A percentile compares a stretch with the other conserved stretches of the same genome.
Conservation (phyloP, 1,284 basidiomycete species). For the Apiotrichum laibachii region DNA sequence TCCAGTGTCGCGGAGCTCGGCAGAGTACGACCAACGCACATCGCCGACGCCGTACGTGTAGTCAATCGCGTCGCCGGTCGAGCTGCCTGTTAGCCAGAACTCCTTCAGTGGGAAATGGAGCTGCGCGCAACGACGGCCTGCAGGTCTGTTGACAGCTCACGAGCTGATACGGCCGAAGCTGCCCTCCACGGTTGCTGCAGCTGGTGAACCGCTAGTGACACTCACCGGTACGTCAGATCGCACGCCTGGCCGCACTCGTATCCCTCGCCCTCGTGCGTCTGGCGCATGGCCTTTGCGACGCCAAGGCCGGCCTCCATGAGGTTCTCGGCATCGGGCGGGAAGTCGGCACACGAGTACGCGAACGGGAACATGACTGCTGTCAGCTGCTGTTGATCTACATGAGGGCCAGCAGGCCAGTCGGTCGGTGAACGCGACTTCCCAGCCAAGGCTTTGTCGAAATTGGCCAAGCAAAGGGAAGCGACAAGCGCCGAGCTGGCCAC, state of each 20-base stretch:
- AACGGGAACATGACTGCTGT: slow-evolving; percentile 62
- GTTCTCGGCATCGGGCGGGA: slow-evolving; percentile 75
- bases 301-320: slow-evolving; percentile 73
- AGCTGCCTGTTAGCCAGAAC: slow-evolving; percentile 20
- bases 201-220: slow-evolving; percentile 8
- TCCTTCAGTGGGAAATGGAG: neutral
- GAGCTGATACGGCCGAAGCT: no score
- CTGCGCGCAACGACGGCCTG: no score
- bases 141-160: no score
- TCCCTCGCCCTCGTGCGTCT: slow-evolving; percentile 58
- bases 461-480: no score
- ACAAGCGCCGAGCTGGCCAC: no score
- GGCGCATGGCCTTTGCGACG: slow-evolving; percentile 62
- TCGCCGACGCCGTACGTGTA: slow-evolving; percentile 66
- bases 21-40: slow-evolving; percentile 72
- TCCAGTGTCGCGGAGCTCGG: slow-evolving; percentile 76
- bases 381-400: no score
- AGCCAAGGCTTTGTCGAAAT: no score
- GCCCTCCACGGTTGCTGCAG: no score
- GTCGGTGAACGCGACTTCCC: no score
- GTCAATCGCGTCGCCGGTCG: slow-evolving; percentile 69
- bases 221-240: slow-evolving; percentile 62
- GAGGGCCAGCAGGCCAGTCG: no score
- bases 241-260: slow-evolving; percentile 66
- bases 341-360: slow-evolving; percentile 66